Evolutionary conservation across 352 stramenopile genomes (phyloP), one percentile per base, ranked within the genome.

Genomic region (Thalassiosira hispida): DNA sequence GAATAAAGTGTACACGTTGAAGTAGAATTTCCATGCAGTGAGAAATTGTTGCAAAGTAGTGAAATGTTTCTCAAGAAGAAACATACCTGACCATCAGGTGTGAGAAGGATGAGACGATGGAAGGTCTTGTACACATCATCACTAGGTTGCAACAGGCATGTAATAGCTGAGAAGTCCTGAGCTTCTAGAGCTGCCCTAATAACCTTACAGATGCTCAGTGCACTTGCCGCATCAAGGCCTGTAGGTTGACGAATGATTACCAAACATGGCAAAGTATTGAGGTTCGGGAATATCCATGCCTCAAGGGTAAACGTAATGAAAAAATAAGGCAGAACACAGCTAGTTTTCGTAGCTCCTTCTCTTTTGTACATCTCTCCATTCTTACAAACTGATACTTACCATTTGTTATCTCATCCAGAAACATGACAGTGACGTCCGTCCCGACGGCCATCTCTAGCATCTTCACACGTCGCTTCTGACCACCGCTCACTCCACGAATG

Each of bases 401-500:
- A 16, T 33, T 66, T 12, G 57, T 49, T 14, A 66, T 53, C 20
- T 66, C 40, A 38, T 53, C 62, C 76, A 49, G 96, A 92, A 6
- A 97, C 66, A 52, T 84, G 91, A 64, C 92, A 79, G 14, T 86
- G 79, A 64, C 87, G 89, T 96, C 85, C 8, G 97, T 83, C 3
- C 31, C 31, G 0, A 63, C 53, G 3, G 40, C 7, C 87, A 98
- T 98, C 80, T 98, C 96, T 22, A 95, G 96, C 1, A 97, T 78
- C 0, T 95, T 98, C 5, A 98, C 94, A 74, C 96, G 91, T 27
- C 94, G 88, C 42, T 93, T 90, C 78, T 98, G 95, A 44, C 96
- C 96, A 47, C 96, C 96, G 63, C 86, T 96, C 0, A 98, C 93
- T 78, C 96, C 96, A 60, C 95, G 92, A 29, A 97, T 79, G 22